phyloP scores from a whole-genome alignment of 2,329 filamentous ascomycete genomes.

The Ceratocystis colombiana region DNA sequence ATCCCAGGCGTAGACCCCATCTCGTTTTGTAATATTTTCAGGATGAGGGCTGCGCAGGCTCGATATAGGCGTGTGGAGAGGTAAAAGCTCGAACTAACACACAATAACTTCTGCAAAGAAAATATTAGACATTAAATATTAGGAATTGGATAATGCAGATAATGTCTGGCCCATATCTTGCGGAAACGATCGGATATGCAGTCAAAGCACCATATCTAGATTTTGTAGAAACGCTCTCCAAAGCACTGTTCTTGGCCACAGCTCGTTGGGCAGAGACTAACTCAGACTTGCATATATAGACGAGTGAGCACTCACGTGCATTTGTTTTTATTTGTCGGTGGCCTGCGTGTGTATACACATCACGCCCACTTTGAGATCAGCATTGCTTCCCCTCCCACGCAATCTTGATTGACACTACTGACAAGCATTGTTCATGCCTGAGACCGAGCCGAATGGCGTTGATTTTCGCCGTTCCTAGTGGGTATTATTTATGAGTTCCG shows the following conservation, averaged over 20 bases:
- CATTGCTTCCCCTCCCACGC: neutral
- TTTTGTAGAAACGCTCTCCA: neutral
- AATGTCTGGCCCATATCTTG: neutral
- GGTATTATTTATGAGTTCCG: neutral
- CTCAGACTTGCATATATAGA: neutral
- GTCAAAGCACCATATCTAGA: neutral
- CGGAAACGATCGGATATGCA: neutral
- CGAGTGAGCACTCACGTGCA: slow-evolving; percentile 5
- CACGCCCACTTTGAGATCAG: neutral
- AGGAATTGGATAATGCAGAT: neutral
- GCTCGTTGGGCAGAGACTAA: neutral
- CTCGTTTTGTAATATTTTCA: neutral
- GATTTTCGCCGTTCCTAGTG: neutral
- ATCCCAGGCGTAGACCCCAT: neutral
- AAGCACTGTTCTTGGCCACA: neutral
- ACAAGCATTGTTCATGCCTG: neutral
- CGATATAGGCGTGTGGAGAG: neutral
- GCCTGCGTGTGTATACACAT: neutral
- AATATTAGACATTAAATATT: neutral
- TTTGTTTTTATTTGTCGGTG: neutral
- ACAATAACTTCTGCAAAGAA: neutral
- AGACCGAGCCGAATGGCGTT: neutral
- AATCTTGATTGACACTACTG: neutral
- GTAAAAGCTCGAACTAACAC: neutral
- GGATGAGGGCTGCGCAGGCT: neutral